Base-by-base conservation (phyloP, 345 rosid genomes). In the Populus davidiana region DNA sequence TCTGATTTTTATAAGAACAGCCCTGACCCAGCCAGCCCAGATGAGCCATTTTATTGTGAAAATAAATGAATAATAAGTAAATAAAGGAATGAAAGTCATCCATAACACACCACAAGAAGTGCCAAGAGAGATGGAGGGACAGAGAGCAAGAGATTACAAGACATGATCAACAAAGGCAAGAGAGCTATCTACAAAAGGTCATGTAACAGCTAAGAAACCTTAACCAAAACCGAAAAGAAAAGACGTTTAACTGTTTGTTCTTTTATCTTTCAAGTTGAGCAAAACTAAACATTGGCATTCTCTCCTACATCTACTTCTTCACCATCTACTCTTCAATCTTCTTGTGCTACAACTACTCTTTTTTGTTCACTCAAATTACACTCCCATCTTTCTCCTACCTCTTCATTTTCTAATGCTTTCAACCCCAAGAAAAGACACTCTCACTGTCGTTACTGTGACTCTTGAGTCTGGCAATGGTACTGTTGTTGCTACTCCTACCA, bases 381-480 rank as follows among this genome's bases (percentile, higher is more conserved):
- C 36, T 9, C 63, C 38, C 72, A 78, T 35, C 80, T 66, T n/a
- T 71, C 71, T 38, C 69, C 76, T 47, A 6, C 59, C 59, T 69
- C 75, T 52, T 61, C 75, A 31, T 29, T 38, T 67, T 63, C 73
- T 66, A 61, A 17, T 52, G 59, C 69, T 47, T 69, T 56, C 65
- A 75, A 44, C 67, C 70, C 69, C 25, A 43, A n/a, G 33, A 73
- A 38, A 67, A 80, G 78, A 59, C 67, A 17, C 11, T 29, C 31
- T 29, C 31, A 43, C 54, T 61, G 69, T 23, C 29, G 72, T 77
- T 73, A 59, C 81, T 66, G 82, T 85, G 1, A 73, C 86, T 65
- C 72, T 86, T 5, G 88, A 86, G 31, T 85, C 92, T 21, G 78
- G 86, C 4, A 88, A 91, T 69, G 98, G 96, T 35, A 87, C 90